Evolutionary conservation across 257 asterid species (phyloP).

Genomic region (Solanum virginianum): DNA sequence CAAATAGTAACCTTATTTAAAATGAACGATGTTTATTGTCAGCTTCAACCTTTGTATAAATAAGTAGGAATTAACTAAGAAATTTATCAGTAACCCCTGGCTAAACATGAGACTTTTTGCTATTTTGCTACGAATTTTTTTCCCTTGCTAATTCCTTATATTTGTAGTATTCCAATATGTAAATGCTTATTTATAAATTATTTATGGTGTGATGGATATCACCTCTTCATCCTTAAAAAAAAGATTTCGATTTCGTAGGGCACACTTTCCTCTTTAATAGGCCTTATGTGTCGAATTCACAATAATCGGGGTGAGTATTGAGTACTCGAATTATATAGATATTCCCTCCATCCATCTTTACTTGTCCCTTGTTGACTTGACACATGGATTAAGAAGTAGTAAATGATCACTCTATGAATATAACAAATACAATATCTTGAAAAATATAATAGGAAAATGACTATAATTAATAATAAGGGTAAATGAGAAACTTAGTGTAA

Average conservation of each 20-base stretch:
- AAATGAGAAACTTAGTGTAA: no score
- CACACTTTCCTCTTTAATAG: neutral
- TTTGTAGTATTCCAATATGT: neutral
- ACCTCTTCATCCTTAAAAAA: neutral
- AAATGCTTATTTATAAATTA: neutral
- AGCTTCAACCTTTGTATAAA: neutral
- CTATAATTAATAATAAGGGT: no score
- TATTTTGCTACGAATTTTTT: neutral
- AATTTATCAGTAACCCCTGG: neutral
- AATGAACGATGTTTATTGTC: neutral
- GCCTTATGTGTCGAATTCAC: neutral
- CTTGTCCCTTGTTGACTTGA: no score
- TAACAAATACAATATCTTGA: no score
- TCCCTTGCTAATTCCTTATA: neutral
- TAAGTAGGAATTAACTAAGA: neutral
- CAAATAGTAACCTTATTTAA: neutral
- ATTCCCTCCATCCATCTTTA: neutral
- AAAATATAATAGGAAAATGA: no score
- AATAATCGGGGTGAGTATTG: neutral
- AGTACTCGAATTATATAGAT: neutral
- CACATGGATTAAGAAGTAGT: no score
- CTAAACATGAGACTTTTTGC: neutral
- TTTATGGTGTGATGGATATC: neutral
- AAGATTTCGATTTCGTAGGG: neutral
- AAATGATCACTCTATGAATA: no score